Evolutionary conservation across 805 yeast species (phyloP).

Genomic region (Suhomyces pyralidae): DNA sequence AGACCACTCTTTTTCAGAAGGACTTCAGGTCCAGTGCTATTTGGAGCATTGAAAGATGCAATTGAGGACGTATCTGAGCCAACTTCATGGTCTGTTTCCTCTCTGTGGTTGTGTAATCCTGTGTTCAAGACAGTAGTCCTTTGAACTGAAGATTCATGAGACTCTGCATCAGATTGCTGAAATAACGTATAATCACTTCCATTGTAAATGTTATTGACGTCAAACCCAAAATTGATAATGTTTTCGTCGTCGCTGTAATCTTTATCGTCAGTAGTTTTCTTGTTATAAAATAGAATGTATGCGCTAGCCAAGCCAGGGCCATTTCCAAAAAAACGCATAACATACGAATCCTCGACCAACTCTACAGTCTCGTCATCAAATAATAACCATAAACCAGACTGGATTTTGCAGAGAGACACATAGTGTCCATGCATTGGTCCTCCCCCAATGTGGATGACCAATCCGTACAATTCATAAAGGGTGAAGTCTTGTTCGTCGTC

Average conservation of each 20-base stretch:
- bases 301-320: conserved; percentile 88
- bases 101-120: conserved; percentile 1
- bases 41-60: conserved; percentile 6
- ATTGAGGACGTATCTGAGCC: conserved; percentile 8
- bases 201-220: conserved; percentile 27
- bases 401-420: conserved; percentile 79
- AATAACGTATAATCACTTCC: conserved; percentile 30
- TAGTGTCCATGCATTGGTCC: conserved; percentile 98
- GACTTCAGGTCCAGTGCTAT: conserved; percentile 5
- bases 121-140: conserved; percentile 1
- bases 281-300: conserved; percentile 77
- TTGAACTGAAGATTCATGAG: conserved; percentile 10
- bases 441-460: conserved; percentile 93
- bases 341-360: conserved; percentile 77
- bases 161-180: conserved; percentile 8
- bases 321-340: conserved; percentile 83
- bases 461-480: conserved; percentile 76
- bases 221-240: conserved; percentile 33
- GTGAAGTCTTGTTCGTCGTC: conserved; percentile 41
- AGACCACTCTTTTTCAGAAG: conserved; percentile 10
- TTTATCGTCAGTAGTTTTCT: conserved; percentile 8
- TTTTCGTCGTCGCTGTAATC: conserved; percentile 44
- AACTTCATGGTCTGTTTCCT: conserved; percentile 4
- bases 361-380: conserved; percentile 97
- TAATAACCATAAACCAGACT: conserved; percentile 78